These are phyloP conservation scores for Plasmodium billcollinsi DNA, from an alignment of 169 alveolate species.

Conservation along the genomic window DNA sequence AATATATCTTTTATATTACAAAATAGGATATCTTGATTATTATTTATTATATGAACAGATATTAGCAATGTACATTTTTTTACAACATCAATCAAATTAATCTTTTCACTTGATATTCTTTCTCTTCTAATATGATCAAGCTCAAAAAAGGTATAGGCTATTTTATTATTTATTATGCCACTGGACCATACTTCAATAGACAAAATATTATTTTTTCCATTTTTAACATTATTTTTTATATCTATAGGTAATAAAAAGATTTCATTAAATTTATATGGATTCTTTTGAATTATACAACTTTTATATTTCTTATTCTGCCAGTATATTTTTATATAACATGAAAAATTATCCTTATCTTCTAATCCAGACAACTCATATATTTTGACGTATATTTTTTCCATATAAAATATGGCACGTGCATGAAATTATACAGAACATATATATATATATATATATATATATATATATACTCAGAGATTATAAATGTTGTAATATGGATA, in stretches of 20 bases:
- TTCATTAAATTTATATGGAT: constrained; percentile 23
- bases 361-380: constrained; percentile 19
- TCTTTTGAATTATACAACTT: constrained; percentile 10
- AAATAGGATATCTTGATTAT: constrained; percentile 32
- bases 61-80: constrained; percentile 35
- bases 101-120: constrained; percentile 35
- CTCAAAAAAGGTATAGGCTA: constrained; percentile 51
- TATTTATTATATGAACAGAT: constrained; percentile 22
- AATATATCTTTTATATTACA: constrained; percentile 41
- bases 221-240: constrained; percentile 1
- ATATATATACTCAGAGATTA: background rate
- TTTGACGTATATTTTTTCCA: constrained; percentile 45
- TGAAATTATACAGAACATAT: background rate
- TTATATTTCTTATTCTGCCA: constrained; percentile 58
- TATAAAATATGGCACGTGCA: background rate
- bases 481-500: too few species aligned
- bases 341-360: constrained; percentile 1
- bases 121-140: constrained; percentile 30
- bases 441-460: background rate
- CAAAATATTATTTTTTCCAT: background rate
- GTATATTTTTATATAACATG: constrained; percentile 41
- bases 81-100: constrained; percentile 30
- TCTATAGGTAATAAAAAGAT: constrained; percentile 28
- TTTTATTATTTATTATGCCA: constrained; percentile 26
- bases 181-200: constrained; percentile 43